A percentile compares a stretch with the other conserved stretches of the same genome.
phyloP scores from a whole-genome alignment of 2,329 filamentous ascomycete species.

The Fusarium burgessii region DNA sequence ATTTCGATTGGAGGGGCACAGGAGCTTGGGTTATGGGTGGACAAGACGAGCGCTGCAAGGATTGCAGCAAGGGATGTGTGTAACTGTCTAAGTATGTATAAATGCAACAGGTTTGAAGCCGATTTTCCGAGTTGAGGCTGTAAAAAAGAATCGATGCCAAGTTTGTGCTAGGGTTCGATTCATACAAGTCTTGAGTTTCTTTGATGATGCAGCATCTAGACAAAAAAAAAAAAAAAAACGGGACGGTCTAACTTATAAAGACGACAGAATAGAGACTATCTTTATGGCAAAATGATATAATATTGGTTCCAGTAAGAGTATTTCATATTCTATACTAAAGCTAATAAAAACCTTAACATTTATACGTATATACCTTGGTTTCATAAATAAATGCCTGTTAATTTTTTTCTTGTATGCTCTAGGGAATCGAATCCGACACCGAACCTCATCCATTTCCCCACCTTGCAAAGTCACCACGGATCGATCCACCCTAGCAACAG shows the following conservation, averaged over 20 bases:
- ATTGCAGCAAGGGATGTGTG: conserved; percentile 6
- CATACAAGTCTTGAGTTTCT: neutral
- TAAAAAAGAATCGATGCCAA: neutral
- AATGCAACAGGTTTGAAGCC: neutral
- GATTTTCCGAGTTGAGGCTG: conserved; percentile 13
- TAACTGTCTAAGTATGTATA: conserved; percentile 2
- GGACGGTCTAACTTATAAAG: neutral
- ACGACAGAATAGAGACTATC: neutral
- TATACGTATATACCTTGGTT: too few relatives aligned
- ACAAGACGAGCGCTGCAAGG: conserved; percentile 16
- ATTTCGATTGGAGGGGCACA: conserved; percentile 33
- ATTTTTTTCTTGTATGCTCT: neutral
- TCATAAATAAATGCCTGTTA: neutral
- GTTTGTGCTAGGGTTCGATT: conserved; percentile 14
- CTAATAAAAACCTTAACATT: too few relatives aligned
- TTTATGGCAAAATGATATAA: neutral
- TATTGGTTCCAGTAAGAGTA: neutral
- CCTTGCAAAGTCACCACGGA: conserved; percentile 10
- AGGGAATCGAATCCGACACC: conserved; percentile 24
- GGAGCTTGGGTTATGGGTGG: conserved; percentile 11
- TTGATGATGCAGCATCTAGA: neutral
- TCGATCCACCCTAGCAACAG: conserved; percentile 2
- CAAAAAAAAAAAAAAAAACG: neutral
- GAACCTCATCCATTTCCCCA: conserved; percentile 18
- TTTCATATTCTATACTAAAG: neutral